A percentile compares a stretch with the other conserved stretches of the same genome.
Conservation (phyloP, 164 flowering plant species). For the Vitis amurensis region DNA sequence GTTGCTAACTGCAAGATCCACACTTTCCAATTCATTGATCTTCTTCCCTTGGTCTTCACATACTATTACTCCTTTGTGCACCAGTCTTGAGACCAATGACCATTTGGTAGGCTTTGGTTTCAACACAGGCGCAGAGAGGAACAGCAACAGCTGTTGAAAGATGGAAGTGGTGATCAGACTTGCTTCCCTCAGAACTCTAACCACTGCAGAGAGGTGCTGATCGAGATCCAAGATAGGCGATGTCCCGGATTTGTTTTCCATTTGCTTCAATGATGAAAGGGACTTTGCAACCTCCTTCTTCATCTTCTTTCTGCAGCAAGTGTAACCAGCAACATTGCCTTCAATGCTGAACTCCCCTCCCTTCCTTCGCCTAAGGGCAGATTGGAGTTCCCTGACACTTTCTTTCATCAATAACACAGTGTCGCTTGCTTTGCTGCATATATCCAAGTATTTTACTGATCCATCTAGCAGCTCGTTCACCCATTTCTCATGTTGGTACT, state of each 20-base stretch:
- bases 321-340: conserved; percentile 10
- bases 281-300: conserved; percentile 28
- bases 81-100: conserved; percentile 30
- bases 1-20: conserved; percentile 25
- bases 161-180: conserved; percentile 18
- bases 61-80: conserved; percentile 26
- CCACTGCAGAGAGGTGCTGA: conserved; percentile 17
- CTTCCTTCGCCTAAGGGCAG: conserved; percentile 30
- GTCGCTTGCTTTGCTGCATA: conserved; percentile 29
- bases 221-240: conserved; percentile 6
- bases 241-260: conserved; percentile 11
- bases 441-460: conserved; percentile 21
- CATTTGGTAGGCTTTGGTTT: conserved; percentile 29
- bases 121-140: conserved; percentile 21
- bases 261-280: conserved; percentile 29
- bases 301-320: conserved; percentile 27
- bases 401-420: conserved; percentile 17
- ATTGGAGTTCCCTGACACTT: conserved; percentile 25
- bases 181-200: conserved; percentile 30
- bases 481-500: conserved; percentile 20
- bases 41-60: conserved; percentile 15
- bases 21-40: conserved; percentile 33
- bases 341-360: conserved; percentile 17
- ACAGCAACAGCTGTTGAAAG: conserved; percentile 21
- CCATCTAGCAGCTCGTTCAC: conserved; percentile 22